A percentile compares a stretch with the other conserved stretches of the same genome.
These are phyloP conservation scores for Colletotrichum siamense DNA, from an alignment of 2,329 filamentous ascomycete genomes.

Conservation along the genomic window DNA sequence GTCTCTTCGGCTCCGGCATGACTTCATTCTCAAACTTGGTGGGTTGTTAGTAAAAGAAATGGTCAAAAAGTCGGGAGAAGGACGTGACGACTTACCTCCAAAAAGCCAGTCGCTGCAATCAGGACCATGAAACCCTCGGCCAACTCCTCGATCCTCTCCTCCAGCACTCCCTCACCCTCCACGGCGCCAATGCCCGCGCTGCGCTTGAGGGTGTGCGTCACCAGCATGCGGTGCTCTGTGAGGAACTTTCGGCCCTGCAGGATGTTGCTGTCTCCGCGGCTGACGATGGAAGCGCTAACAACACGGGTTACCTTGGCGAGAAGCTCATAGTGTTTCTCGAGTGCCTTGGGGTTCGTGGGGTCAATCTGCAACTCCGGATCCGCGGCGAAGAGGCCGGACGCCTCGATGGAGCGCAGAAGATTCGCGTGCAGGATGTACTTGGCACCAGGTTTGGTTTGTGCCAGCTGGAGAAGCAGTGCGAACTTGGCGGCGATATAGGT, in stretches of 20 bases:
- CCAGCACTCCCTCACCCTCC: conserved; percentile 48
- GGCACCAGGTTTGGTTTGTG: conserved; percentile 84
- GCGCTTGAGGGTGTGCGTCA: conserved; percentile 89
- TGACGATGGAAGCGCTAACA: conserved; percentile 81
- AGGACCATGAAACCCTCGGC: conserved; percentile 86
- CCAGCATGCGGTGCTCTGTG: conserved; percentile 79
- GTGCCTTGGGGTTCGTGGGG: conserved; percentile 70
- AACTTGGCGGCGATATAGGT: conserved; percentile 74
- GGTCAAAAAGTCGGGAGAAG: neutral
- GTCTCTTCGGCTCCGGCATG: conserved; percentile 35
- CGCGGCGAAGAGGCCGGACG: conserved; percentile 84
- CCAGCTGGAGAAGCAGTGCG: conserved; percentile 81
- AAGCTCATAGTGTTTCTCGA: conserved; percentile 84
- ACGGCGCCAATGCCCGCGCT: conserved; percentile 76
- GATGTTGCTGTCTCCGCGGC: conserved; percentile 82
- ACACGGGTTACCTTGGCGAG: conserved; percentile 82
- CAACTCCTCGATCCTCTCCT: conserved; percentile 73
- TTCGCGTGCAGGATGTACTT: conserved; percentile 88
- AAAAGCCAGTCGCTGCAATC: conserved; percentile 81
- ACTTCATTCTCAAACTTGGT: conserved; percentile 46
- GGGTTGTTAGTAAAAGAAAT: neutral
- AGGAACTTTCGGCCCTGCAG: conserved; percentile 82
- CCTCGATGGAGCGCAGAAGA: conserved; percentile 80
- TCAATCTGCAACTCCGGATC: conserved; percentile 93
- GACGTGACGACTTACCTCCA: conserved; percentile 69